Base-by-base conservation (phyloP, 2,329 filamentous ascomycete genomes). In the Graphiopsis chlorocephala region DNA sequence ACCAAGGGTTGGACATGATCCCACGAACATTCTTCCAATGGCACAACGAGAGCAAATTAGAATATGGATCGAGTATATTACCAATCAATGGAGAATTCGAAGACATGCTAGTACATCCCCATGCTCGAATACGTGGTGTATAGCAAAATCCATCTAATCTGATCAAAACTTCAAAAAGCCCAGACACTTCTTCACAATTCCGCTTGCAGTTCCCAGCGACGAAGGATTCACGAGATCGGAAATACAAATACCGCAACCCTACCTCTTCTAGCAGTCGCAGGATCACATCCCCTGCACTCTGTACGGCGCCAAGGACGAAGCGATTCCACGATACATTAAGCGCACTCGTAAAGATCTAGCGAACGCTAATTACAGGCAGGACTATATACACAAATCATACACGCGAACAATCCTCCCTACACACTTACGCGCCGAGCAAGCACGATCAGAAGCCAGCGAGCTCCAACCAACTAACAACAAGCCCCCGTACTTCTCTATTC, bases 381-480 rank as follows among this genome's bases (percentile, higher is more conserved):
- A 11, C 38, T 45, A 45, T 45, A 20, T 45, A 45, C 38, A 45
- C n/a, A 45, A 23, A 45, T 45, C 38, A 20, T 45, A 45, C 38
- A 45, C n/a, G 38, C 38, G 38, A 45, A 38, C 10, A 20, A n/a
- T 20, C 6, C n/a, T 20, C 17, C 17, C 38, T 17, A 20, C 38
- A 11, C n/a, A 20, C 38, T 8, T 35, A 35, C 33, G 2, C 33
- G 15, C 53, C 31, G 4, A 33, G 15, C 11, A 23, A 56, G 15
- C 31, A 25, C 28, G 29, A 56, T 64, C 45, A 64, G 38, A 64
- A 64, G 42, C 53, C 53, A n/a, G 85, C 85, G 83, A 87, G 83
- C 68, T 97, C 93, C 77, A 97, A 91, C 94, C 94, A 98, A 72
- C 87, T 91, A 66, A 91, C 91, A 55, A 97, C 82, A 77, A 97